A percentile compares a stretch with the other conserved stretches of the same genome.
Conservation (phyloP, 805 yeast species). For the Komagataella pseudopastoris region DNA sequence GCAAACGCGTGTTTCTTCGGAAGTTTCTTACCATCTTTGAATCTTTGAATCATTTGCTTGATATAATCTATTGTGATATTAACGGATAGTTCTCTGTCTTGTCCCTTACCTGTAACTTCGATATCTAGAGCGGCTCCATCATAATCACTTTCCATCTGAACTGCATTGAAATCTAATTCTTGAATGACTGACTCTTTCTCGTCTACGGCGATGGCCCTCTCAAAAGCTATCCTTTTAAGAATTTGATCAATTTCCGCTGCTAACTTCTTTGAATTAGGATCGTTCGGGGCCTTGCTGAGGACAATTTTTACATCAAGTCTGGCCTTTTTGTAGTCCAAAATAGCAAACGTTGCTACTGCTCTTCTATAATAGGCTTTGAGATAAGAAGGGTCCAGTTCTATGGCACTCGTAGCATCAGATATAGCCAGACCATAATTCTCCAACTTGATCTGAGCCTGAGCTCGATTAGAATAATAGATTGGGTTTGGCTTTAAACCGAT, state of each 20-base stretch:
- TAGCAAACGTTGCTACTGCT: constrained; percentile 70
- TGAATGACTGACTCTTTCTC: constrained; percentile 37
- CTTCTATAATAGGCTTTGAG: constrained; percentile 79
- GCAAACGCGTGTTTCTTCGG: constrained; percentile 81
- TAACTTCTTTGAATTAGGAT: constrained; percentile 50
- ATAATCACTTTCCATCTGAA: constrained; percentile 39
- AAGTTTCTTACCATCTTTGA: constrained; percentile 57
- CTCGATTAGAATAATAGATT: constrained; percentile 70
- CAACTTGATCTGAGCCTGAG: constrained; percentile 75
- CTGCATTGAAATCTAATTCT: constrained; percentile 29
- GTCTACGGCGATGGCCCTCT: constrained; percentile 70
- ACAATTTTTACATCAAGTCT: constrained; percentile 54
- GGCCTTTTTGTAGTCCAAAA: constrained; percentile 65
- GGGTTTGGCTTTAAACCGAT: constrained; percentile 53
- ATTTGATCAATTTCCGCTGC: constrained; percentile 49
- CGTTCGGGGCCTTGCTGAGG: constrained; percentile 50
- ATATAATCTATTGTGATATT: constrained; percentile 44
- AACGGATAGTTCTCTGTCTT: constrained; percentile 20
- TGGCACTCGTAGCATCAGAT: constrained; percentile 61
- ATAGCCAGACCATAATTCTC: constrained; percentile 84
- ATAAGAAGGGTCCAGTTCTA: constrained; percentile 51
- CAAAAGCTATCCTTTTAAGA: constrained; percentile 66
- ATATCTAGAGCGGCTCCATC: constrained; percentile 44
- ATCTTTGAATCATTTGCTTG: constrained; percentile 49
- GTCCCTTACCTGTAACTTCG: constrained; percentile 16